These are phyloP conservation scores for Globisporangium middletonii DNA, from an alignment of 352 stramenopile genomes.

Conservation along the genomic window DNA sequence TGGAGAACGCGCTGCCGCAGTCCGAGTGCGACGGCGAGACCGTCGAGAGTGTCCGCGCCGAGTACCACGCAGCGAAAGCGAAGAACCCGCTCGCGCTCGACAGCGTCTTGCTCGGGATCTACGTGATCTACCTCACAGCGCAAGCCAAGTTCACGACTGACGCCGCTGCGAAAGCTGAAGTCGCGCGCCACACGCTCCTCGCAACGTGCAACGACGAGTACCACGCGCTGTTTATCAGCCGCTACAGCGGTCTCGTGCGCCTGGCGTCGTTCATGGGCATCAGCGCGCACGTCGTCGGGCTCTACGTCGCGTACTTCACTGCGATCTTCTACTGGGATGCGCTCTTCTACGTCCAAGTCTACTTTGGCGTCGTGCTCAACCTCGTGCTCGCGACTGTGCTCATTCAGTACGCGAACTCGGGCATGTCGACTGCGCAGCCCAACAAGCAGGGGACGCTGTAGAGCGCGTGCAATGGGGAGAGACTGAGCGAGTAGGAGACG, in stretches of 20 bases:
- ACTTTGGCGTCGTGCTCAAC: constrained; percentile 67
- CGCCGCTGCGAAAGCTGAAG: constrained; percentile 50
- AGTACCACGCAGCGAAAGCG: constrained; percentile 54
- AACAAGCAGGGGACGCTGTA: constrained; percentile 34
- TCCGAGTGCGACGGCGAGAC: constrained; percentile 79
- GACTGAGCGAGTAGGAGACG: not conserved
- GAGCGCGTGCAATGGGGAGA: not conserved
- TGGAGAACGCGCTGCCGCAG: constrained; percentile 75
- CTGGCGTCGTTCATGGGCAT: constrained; percentile 80
- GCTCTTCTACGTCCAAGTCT: constrained; percentile 75
- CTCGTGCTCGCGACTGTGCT: constrained; percentile 43
- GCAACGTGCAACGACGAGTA: constrained; percentile 62
- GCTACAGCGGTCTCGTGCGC: constrained; percentile 55
- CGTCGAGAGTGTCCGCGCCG: constrained; percentile 67
- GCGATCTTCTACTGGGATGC: constrained; percentile 72
- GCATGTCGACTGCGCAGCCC: constrained; percentile 46
- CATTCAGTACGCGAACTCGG: constrained; percentile 54
- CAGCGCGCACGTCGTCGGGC: constrained; percentile 60
- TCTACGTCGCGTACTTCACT: constrained; percentile 66
- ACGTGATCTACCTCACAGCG: constrained; percentile 65
- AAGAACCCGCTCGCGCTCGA: constrained; percentile 61
- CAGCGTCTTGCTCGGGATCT: constrained; percentile 68
- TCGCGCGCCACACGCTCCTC: constrained; percentile 46
- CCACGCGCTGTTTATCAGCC: constrained; percentile 45
- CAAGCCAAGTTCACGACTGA: constrained; percentile 66